Percentiles rank a stretch among this genome's conserved stretches.
phyloP scores from a whole-genome alignment of 208 protist genomes.

The Porcisia deanei region DNA sequence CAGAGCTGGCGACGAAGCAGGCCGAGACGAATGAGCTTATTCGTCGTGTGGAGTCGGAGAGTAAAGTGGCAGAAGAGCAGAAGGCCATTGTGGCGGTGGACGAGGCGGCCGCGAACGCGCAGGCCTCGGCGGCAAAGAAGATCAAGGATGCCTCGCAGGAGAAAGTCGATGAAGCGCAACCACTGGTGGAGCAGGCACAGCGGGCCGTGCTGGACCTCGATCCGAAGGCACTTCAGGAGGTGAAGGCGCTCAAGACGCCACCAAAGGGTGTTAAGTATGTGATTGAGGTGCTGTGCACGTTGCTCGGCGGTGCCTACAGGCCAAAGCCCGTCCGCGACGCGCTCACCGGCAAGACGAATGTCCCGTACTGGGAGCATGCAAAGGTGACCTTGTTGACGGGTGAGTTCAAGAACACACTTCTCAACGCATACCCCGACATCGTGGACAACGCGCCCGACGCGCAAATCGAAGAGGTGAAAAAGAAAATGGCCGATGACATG shows the following conservation, averaged over 20 bases:
- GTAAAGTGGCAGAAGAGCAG: conserved; percentile 84
- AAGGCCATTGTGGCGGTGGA: conserved; percentile 87
- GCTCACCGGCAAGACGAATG: conserved; percentile 76
- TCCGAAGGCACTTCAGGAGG: conserved; percentile 94
- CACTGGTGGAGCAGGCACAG: conserved; percentile 94
- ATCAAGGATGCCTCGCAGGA: conserved; percentile 96
- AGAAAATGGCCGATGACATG: conserved; percentile 93
- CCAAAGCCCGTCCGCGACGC: conserved; percentile 86
- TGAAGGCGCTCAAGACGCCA: conserved; percentile 95
- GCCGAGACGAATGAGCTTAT: conserved; percentile 89
- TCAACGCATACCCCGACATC: conserved; percentile 84
- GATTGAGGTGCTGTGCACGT: conserved; percentile 91
- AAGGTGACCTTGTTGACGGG: conserved; percentile 83
- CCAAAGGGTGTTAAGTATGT: conserved; percentile 95
- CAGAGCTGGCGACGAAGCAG: conserved; percentile 92
- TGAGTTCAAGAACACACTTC: conserved; percentile 90
- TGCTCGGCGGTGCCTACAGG: conserved; percentile 87
- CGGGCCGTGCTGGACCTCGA: conserved; percentile 93
- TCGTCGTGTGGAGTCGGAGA: conserved; percentile 85
- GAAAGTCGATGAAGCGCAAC: conserved; percentile 95
- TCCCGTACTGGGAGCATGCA: conserved; percentile 95
- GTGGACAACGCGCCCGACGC: conserved; percentile 85
- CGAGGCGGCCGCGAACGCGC: conserved; percentile 89
- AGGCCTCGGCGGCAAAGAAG: conserved; percentile 88
- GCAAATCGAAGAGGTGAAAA: conserved; percentile 95